Evolutionary conservation across 1,284 basidiomycete genomes (phyloP).

Genomic region (Cerrena zonata): DNA sequence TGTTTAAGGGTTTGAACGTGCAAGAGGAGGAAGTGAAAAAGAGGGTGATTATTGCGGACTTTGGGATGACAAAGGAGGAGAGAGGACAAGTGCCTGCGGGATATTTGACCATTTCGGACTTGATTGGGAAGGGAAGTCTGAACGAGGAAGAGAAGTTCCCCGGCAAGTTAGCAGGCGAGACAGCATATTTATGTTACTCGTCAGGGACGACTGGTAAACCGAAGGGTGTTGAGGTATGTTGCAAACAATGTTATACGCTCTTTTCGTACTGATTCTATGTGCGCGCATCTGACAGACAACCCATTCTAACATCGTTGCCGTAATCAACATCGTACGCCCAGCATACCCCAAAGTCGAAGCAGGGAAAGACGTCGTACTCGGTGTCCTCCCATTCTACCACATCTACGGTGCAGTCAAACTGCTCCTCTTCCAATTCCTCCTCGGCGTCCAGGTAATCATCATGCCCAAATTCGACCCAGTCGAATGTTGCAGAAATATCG

Average conservation of each 20-base stretch:
- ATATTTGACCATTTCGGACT: slow-evolving; percentile 10
- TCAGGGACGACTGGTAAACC: slow-evolving; percentile 43
- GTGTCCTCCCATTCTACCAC: slow-evolving; percentile 46
- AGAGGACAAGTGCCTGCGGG: neutral
- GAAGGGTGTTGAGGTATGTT: slow-evolving; percentile 35
- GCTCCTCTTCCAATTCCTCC: slow-evolving; percentile 55
- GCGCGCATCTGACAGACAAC: slow-evolving; percentile 28
- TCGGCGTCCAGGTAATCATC: slow-evolving; percentile 59
- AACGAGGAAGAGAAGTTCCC: slow-evolving; percentile 15
- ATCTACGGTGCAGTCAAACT: slow-evolving; percentile 54
- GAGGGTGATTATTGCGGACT: slow-evolving; percentile 25
- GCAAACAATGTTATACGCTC: neutral
- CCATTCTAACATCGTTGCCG: slow-evolving; percentile 38
- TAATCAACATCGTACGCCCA: slow-evolving; percentile 23
- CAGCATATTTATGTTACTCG: slow-evolving; percentile 43
- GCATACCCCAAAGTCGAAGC: slow-evolving; percentile 21
- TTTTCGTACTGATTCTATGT: neutral
- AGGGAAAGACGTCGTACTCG: slow-evolving; percentile 33
- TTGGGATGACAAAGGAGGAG: slow-evolving; percentile 7
- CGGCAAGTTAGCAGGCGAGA: slow-evolving; percentile 24
- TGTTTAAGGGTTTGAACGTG: slow-evolving; percentile 26
- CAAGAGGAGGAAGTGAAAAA: slow-evolving; percentile 22
- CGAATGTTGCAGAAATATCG: slow-evolving; percentile 61
- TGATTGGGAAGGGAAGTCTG: slow-evolving; percentile 13
- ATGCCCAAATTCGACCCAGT: slow-evolving; percentile 71